Conservation (phyloP, 768 basidiomycete species). For the Rhizopogon sp. region DNA sequence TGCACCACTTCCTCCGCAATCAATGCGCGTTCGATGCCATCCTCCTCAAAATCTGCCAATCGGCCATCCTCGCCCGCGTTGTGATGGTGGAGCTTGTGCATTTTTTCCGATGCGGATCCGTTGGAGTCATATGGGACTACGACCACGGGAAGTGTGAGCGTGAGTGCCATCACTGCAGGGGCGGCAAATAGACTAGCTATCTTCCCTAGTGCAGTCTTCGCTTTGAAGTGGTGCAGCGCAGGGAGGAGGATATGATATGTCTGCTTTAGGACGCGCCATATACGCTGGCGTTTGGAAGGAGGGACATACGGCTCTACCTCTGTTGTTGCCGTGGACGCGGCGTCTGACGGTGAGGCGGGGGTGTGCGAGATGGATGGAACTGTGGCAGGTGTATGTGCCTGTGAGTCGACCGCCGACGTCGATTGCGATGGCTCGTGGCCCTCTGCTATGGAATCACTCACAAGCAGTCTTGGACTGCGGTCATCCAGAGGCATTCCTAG, state of each 20-base stretch:
- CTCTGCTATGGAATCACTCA: slow-evolving; percentile 21
- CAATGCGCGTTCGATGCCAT: slow-evolving; percentile 62
- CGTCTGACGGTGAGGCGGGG: slow-evolving; percentile 39
- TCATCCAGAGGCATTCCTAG: slow-evolving; percentile 47
- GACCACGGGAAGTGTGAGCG: slow-evolving; percentile 89
- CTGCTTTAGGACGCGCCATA: slow-evolving; percentile 29
- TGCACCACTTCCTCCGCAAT: slow-evolving; percentile 72
- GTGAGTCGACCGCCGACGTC: background rate
- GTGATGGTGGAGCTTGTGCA: slow-evolving; percentile 10
- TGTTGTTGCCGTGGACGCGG: slow-evolving; percentile 32
- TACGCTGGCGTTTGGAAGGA: slow-evolving; percentile 35
- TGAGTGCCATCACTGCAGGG: slow-evolving; percentile 82
- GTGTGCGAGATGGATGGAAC: slow-evolving; percentile 53
- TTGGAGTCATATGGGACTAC: slow-evolving; percentile 46
- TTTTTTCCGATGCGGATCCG: slow-evolving; percentile 18
- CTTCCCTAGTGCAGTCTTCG: slow-evolving; percentile 67
- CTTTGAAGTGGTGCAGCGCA: slow-evolving; percentile 66
- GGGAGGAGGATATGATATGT: slow-evolving; percentile 75
- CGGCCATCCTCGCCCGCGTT: slow-evolving; percentile 33
- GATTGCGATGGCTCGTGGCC: background rate
- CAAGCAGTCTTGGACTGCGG: slow-evolving; percentile 35
- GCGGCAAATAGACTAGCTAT: slow-evolving; percentile 76
- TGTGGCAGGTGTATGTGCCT: slow-evolving; percentile 12
- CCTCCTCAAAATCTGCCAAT: slow-evolving; percentile 70
- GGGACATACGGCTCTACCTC: slow-evolving; percentile 42